Evolutionary conservation across 306 rosid species (phyloP).

Genomic region (Cicer pinnatifidum): DNA sequence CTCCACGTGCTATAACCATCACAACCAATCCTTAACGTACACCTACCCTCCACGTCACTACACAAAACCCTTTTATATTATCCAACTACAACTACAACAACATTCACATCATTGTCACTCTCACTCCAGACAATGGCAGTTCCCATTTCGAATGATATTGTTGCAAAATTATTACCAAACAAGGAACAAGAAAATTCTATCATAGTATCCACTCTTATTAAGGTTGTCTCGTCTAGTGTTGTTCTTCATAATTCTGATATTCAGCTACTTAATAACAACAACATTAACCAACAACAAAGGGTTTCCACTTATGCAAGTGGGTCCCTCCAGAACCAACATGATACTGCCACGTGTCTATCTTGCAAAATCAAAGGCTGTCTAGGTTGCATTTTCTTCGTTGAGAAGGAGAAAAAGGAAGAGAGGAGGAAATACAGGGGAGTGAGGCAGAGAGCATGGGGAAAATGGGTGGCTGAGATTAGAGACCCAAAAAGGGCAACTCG

Average conservation of each 20-base stretch:
- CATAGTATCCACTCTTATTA: slow-evolving; percentile 60
- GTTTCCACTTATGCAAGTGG: not conserved
- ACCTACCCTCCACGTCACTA: slow-evolving; percentile 6
- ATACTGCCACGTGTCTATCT: slow-evolving; percentile 41
- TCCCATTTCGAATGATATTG: slow-evolving; percentile 1
- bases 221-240: slow-evolving; percentile 46
- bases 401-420: not conserved
- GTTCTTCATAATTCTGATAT: not conserved
- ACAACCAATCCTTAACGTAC: not conserved
- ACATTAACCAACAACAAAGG: no score
- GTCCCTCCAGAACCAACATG: slow-evolving; percentile 5
- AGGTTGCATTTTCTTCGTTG: slow-evolving; percentile 53
- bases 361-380: slow-evolving; percentile 53
- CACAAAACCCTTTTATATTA: not conserved
- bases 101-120: not conserved
- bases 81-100: not conserved
- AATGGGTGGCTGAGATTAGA: slow-evolving; percentile 71
- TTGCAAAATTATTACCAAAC: not conserved
- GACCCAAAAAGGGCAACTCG: slow-evolving; percentile 51
- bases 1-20: slow-evolving; percentile 38
- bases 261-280: not conserved
- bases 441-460: slow-evolving; percentile 70
- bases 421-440: slow-evolving; percentile 57
- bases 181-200: slow-evolving; percentile 56
- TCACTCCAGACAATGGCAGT: not conserved